phyloP scores from a whole-genome alignment of 148 eudicot species.

The Linanthus parryae region DNA sequence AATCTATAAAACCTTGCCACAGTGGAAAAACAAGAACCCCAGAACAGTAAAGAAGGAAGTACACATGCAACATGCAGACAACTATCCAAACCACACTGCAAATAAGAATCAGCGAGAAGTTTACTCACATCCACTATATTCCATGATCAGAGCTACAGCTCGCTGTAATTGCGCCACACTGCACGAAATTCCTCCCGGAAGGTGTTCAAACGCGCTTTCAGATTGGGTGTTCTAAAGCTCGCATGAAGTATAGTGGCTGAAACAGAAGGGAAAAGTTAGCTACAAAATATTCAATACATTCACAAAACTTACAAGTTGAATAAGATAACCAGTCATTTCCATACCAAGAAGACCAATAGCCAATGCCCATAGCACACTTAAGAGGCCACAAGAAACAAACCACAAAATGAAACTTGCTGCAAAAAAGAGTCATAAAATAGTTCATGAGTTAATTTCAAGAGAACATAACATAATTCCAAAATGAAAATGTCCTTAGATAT shows the following conservation, averaged over 20 bases:
- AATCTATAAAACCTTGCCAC: no score
- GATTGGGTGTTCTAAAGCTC: constrained; percentile 90
- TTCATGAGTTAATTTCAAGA: no score
- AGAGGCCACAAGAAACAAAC: constrained; percentile 83
- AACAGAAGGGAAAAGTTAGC: constrained; percentile 18
- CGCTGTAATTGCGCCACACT: constrained; percentile 98
- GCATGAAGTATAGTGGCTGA: constrained; percentile 86
- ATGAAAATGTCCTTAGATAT: no score
- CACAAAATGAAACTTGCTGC: constrained; percentile 80
- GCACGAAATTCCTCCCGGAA: constrained; percentile 98
- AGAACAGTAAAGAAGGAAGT: no score
- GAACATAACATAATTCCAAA: no score
- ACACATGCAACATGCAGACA: no score
- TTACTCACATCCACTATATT: constrained; percentile 31
- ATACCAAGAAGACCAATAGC: constrained; percentile 71
- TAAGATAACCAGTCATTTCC: neutral
- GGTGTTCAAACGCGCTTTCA: constrained; percentile 95
- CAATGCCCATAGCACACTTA: constrained; percentile 75
- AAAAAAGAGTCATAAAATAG: constrained; percentile 13
- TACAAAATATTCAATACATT: neutral
- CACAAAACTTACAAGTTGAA: neutral
- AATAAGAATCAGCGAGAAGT: constrained; percentile 1
- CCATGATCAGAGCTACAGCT: constrained; percentile 37
- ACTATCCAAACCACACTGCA: no score
- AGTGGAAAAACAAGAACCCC: no score